Base-by-base conservation (phyloP, 176 grass and related monocot species). In the Phyllostachys edulis region DNA sequence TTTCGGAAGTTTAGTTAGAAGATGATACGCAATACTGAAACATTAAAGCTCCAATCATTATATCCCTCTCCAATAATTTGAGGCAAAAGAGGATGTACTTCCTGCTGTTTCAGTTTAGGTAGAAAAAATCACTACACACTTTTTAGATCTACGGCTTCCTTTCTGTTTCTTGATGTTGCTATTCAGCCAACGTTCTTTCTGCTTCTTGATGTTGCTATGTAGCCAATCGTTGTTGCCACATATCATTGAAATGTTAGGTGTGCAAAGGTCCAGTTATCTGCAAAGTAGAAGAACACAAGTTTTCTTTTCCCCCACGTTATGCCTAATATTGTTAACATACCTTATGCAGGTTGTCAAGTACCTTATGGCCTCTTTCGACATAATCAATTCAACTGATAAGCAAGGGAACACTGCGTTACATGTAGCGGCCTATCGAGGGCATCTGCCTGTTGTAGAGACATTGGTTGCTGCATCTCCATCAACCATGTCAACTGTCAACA, bases 351-450 rank as follows among this genome's bases (percentile, higher is more conserved):
- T 93, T 72, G 89, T 93, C 62, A 82, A 89, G 82, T 82, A 92
- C 74, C 89, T 99, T 49, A 36, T 92, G 52, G 69, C 59, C 34
- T 88, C 74, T 84, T 96, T 96, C 32, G 41, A 89, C 44, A 77
- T 99, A 24, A 82, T 89, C 69, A 83, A 84, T 44, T 75, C 80
- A 26, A 88, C 87, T 61, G 97, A 99, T 87, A 92, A 89, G 63
- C 87, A 92, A 56, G 91, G 97, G 75, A 99, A 96, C 83, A 99
- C 88, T 51, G 91, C 97, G 76, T 65, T 99, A 73, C 97, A 99
- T 87, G 89, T 96, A 63, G 93, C 97, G 1, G 90, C 93, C 24
- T 99, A 96, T 67, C 85, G 88, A 79, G 97, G 97, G 37, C 86
- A 99, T 54, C 87, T 89, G 60, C 61, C 76, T 11, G 91, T 96